phyloP scores from a whole-genome alignment of 1,139 yeast genomes.

The Diutina scorzettiae region DNA sequence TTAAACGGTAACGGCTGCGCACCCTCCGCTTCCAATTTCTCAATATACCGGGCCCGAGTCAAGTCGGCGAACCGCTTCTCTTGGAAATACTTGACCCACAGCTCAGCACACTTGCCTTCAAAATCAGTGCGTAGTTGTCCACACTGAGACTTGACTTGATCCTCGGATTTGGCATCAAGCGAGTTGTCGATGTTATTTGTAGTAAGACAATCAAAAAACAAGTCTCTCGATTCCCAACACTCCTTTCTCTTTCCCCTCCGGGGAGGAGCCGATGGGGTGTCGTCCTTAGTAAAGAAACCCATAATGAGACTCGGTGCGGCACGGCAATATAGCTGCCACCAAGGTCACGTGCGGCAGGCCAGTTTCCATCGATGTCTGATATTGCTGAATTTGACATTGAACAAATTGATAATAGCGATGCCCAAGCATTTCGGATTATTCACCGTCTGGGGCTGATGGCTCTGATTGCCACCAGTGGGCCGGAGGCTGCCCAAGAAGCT shows the following conservation, averaged over 20 bases:
- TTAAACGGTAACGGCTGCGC: constrained; percentile 38
- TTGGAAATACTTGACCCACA: constrained; percentile 35
- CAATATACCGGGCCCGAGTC: constrained; percentile 29
- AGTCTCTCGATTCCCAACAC: constrained; percentile 36
- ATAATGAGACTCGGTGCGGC: constrained; percentile 13
- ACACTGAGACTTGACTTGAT: constrained; percentile 23
- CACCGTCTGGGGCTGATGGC: background rate
- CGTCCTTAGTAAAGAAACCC: constrained; percentile 25
- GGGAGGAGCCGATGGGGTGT: constrained; percentile 22
- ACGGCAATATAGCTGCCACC: too few relatives aligned
- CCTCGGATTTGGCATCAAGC: constrained; percentile 25
- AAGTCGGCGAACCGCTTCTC: constrained; percentile 35
- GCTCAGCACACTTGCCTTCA: constrained; percentile 30
- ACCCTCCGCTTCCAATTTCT: constrained; percentile 33
- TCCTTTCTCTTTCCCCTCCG: constrained; percentile 26
- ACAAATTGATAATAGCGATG: background rate
- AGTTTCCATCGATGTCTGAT: too few relatives aligned
- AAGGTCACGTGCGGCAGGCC: too few relatives aligned
- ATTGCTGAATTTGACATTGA: background rate
- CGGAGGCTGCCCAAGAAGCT: background rate
- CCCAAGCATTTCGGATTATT: background rate
- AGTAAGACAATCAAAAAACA: constrained; percentile 29
- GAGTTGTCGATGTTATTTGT: constrained; percentile 32
- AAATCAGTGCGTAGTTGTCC: constrained; percentile 24
- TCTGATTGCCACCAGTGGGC: background rate